Base-by-base conservation (phyloP, 2,329 filamentous ascomycete species). In the Botrytis fragariae region DNA sequence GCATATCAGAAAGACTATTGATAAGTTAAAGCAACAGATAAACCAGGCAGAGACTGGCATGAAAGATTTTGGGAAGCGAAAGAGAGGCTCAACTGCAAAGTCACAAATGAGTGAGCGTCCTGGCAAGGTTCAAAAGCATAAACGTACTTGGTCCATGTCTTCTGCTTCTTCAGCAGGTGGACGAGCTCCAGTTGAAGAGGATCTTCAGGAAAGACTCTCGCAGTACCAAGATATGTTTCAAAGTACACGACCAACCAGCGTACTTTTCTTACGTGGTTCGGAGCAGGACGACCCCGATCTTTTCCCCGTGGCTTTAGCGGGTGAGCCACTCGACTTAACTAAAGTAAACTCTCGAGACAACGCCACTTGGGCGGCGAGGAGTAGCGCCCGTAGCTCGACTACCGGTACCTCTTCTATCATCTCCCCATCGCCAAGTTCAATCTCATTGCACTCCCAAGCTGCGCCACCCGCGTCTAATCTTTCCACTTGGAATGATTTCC, bases 1-100 rank as follows among this genome's bases (percentile, higher is more conserved):
- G 0, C 95, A 98, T 79, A 93, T 98, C 76, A 97, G 97, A 83
- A 98, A 98, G 84, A 93, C 92, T 0, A 98, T 98, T 78, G 95
- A 98, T 80, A 98, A 98, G 83, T 85, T 98, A 64, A 97, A 97
- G 82, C 94, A 97, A 80, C 95, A 98, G 80, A 96, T 98, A 74
- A 86, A 92, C 0, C 94, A 98, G 79, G 88, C 89, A 0, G 90
- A 92, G 79, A 90, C 86, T 69, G 90, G 90, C 0, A 85, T 90
- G 78, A 92, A 91, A 79, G 89, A 92, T 75, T 89, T 89, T 76
- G 86, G 87, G 62, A 92, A 91, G 81, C 85, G 90, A 72, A 91
- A 91, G 81, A 84, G 88, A 62, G 83, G 87, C 59, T 84, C 85
- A 12, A 86, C 84, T 3, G 82, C 78, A 29, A 84, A 85, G 76